Evolutionary conservation across 441 rosid species (phyloP).

Genomic region (Populus tomentosa): DNA sequence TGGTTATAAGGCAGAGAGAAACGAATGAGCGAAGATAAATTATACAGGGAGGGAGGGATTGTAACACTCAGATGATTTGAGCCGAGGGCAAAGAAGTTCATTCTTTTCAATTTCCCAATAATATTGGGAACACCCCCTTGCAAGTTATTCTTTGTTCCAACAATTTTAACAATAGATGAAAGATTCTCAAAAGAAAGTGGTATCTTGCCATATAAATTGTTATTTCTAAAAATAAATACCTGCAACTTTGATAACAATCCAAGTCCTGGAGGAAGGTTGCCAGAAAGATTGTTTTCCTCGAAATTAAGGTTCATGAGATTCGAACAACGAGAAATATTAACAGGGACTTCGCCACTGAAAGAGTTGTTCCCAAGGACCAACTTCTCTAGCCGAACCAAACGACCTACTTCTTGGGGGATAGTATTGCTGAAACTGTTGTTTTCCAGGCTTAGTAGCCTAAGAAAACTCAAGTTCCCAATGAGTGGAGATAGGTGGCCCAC

Average conservation of each 20-base stretch:
- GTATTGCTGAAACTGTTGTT: constrained; percentile 4
- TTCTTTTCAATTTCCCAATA: neutral
- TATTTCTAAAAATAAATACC: neutral
- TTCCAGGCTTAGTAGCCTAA: constrained; percentile 6
- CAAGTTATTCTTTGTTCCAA: neutral
- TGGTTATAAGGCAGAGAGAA: neutral
- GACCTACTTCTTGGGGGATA: constrained; percentile 6
- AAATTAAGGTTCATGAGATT: neutral
- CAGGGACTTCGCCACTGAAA: constrained; percentile 3
- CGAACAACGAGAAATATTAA: neutral
- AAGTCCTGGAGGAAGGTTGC: constrained; percentile 6
- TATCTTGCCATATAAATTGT: neutral
- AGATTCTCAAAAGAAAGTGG: constrained; percentile 8
- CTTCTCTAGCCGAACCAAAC: neutral
- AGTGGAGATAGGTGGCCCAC: constrained; percentile 13
- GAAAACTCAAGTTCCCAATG: constrained; percentile 6
- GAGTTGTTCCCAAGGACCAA: constrained; percentile 11
- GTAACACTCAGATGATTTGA: constrained; percentile 2
- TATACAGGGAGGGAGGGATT: constrained; percentile 7
- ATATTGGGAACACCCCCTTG: constrained; percentile 2
- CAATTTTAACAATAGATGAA: neutral
- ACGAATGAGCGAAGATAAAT: neutral
- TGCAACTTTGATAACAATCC: constrained; percentile 3
- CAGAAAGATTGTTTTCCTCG: neutral
- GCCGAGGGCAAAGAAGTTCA: neutral